phyloP scores from a whole-genome alignment of 768 basidiomycete species.

The Pleurotus giganteus region DNA sequence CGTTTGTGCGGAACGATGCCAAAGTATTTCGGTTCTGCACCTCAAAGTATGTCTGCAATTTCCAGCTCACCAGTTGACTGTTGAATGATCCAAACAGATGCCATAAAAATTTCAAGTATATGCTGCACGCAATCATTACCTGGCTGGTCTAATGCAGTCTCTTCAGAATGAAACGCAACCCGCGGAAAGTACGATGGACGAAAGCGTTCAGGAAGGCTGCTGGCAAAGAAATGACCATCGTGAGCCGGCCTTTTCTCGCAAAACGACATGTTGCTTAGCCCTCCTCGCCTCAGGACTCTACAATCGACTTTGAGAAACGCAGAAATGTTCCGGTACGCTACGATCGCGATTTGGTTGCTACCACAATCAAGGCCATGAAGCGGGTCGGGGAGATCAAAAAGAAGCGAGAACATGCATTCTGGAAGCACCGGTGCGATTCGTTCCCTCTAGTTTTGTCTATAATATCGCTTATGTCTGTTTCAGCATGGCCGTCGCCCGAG shows the following conservation, averaged over 20 bases:
- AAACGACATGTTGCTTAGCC: background rate
- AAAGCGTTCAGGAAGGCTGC: constrained; percentile 99
- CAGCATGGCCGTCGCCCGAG: constrained; percentile 84
- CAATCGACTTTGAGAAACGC: constrained; percentile 98
- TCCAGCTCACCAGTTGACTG: background rate
- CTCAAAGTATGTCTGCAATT: constrained; percentile 68
- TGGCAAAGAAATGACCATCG: constrained; percentile 99
- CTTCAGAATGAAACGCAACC: constrained; percentile 96
- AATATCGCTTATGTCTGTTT: constrained; percentile 3
- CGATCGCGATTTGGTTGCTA: constrained; percentile 89
- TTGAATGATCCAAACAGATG: constrained; percentile 52
- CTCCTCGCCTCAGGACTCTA: constrained; percentile 71
- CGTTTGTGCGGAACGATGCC: constrained; percentile 96
- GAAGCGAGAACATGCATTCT: constrained; percentile 91
- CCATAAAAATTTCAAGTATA: constrained; percentile 99
- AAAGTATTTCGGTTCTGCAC: constrained; percentile 98
- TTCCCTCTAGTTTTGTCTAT: background rate
- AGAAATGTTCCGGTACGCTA: constrained; percentile 97
- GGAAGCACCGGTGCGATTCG: constrained; percentile 74
- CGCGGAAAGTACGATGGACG: constrained; percentile 98
- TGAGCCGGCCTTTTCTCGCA: constrained; percentile 37
- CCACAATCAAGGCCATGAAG: constrained; percentile 96
- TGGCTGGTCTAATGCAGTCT: background rate
- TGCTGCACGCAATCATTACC: background rate
- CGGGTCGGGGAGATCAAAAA: constrained; percentile 89